These are phyloP conservation scores for Brassica balearica DNA, from an alignment of 441 rosid species.

Conservation along the genomic window DNA sequence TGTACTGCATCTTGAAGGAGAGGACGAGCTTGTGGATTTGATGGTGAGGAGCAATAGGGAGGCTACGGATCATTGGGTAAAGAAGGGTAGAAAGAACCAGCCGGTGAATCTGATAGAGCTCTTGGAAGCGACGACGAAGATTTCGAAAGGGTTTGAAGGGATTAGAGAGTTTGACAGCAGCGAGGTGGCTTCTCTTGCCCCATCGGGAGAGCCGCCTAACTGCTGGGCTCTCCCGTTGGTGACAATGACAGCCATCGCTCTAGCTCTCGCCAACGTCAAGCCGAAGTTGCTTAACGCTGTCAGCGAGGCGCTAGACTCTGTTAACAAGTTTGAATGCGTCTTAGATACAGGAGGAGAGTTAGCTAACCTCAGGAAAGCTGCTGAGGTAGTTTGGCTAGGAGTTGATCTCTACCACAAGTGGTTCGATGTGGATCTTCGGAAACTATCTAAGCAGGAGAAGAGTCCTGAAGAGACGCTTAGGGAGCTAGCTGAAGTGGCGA, in stretches of 20 bases:
- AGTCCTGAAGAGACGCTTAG: slow-evolving; percentile 47
- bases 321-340: slow-evolving; percentile 55
- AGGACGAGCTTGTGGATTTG: slow-evolving; percentile 61
- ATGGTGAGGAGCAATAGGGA: slow-evolving; percentile 66
- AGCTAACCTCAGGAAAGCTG: slow-evolving; percentile 57
- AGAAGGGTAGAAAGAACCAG: slow-evolving; percentile 59
- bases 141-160: slow-evolving; percentile 62
- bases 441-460: slow-evolving; percentile 53
- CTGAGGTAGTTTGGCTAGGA: slow-evolving; percentile 63
- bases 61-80: slow-evolving; percentile 69
- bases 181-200: slow-evolving; percentile 55
- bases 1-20: slow-evolving; percentile 91
- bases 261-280: slow-evolving; percentile 62
- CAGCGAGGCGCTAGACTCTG: slow-evolving; percentile 62
- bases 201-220: slow-evolving; percentile 63
- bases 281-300: slow-evolving; percentile 55
- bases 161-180: slow-evolving; percentile 64
- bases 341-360: slow-evolving; percentile 49
- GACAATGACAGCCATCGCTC: slow-evolving; percentile 76
- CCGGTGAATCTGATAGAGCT: slow-evolving; percentile 64
- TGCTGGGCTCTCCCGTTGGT: slow-evolving; percentile 86
- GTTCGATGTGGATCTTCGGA: slow-evolving; percentile 70
- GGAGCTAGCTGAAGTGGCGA: slow-evolving; percentile 60
- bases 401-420: slow-evolving; percentile 79
- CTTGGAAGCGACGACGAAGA: slow-evolving; percentile 53